Evolutionary conservation across 257 asterid species (phyloP).

Genomic region (Osmanthus fragrans): DNA sequence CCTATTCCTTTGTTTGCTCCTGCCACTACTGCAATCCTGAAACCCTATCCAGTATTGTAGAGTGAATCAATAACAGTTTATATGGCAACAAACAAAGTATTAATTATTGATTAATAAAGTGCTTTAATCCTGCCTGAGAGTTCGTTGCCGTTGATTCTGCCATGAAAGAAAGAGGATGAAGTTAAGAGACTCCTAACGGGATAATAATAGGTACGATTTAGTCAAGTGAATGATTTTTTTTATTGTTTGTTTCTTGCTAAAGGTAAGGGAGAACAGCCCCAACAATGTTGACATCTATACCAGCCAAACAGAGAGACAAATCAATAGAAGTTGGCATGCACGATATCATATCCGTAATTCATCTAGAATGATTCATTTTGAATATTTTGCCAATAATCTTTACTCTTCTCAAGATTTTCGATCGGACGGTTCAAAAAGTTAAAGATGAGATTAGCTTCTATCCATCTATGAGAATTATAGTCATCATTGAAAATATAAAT

Average conservation of each 20-base stretch:
- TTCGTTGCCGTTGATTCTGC: neutral
- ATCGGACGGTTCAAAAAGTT: neutral
- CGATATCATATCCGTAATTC: neutral
- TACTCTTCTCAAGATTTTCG: neutral
- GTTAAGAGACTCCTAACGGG: neutral
- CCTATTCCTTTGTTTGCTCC: constrained; percentile 59
- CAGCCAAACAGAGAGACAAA: neutral
- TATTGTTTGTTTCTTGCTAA: neutral
- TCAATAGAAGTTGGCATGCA: neutral
- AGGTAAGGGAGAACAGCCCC: neutral
- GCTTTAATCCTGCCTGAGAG: neutral
- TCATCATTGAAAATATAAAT: no score
- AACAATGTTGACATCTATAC: neutral
- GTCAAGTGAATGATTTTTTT: neutral
- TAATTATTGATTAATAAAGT: neutral
- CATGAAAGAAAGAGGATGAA: neutral
- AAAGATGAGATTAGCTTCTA: no score
- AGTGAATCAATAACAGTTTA: neutral
- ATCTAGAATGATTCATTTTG: neutral
- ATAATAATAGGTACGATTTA: neutral
- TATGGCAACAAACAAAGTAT: neutral
- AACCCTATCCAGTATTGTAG: no score
- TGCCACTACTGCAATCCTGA: constrained; percentile 52
- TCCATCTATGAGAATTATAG: no score
- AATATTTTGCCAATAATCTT: neutral